Evolutionary conservation across 306 rosid species (phyloP).

Genomic region (Vigna nakashimae): DNA sequence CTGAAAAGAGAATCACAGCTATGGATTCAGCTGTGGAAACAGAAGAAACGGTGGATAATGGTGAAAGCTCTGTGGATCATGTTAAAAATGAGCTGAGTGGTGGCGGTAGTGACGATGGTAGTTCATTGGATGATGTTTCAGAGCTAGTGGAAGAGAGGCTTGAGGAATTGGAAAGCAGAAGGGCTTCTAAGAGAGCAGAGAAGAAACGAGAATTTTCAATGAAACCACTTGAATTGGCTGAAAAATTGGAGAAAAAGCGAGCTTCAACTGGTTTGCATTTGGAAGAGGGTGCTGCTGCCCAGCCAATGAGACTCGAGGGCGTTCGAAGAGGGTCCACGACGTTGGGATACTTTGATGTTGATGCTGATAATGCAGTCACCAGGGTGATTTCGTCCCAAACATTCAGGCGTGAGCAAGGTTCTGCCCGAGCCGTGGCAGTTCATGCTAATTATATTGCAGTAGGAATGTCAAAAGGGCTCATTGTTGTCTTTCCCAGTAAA

Average conservation of each 20-base stretch:
- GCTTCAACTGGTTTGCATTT: slow-evolving; percentile 91
- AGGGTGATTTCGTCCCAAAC: slow-evolving; percentile 69
- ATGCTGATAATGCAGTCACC: slow-evolving; percentile 71
- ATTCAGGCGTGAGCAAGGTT: slow-evolving; percentile 89
- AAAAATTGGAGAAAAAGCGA: slow-evolving; percentile 85
- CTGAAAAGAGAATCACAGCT: slow-evolving; percentile 42
- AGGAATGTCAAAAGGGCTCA: slow-evolving; percentile 90
- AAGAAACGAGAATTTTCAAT: slow-evolving; percentile 47
- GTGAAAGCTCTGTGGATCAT: slow-evolving; percentile 37
- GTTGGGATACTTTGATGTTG: slow-evolving; percentile 81
- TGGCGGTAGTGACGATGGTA: slow-evolving; percentile 46
- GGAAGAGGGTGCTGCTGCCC: slow-evolving; percentile 99
- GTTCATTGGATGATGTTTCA: slow-evolving; percentile 53
- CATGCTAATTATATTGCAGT: slow-evolving; percentile 85
- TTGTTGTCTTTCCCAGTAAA: slow-evolving; percentile 77
- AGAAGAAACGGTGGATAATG: slow-evolving; percentile 42
- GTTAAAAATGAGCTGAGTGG: slow-evolving; percentile 47
- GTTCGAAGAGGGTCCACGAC: slow-evolving; percentile 81
- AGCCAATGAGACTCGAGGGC: slow-evolving; percentile 97
- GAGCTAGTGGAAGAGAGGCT: slow-evolving; percentile 76
- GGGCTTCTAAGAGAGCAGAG: slow-evolving; percentile 55
- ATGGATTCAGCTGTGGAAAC: slow-evolving; percentile 45
- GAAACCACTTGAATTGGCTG: slow-evolving; percentile 86
- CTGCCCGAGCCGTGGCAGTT: slow-evolving; percentile 83
- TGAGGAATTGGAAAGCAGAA: slow-evolving; percentile 65